Conservation (phyloP, 2,329 filamentous ascomycete genomes). For the Cadophora gregata region DNA sequence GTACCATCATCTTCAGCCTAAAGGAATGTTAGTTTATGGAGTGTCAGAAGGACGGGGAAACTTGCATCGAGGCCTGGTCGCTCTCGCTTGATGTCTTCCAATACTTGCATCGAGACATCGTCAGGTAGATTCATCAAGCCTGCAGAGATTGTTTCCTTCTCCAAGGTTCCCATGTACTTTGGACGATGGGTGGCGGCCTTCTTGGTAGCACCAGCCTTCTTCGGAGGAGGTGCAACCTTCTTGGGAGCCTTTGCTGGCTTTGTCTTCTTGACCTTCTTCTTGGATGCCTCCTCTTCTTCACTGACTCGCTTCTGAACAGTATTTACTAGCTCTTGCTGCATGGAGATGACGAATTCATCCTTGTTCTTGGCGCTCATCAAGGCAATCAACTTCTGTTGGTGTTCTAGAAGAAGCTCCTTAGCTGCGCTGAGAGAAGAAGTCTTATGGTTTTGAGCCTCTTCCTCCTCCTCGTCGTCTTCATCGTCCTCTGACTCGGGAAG, state of each 20-base stretch:
- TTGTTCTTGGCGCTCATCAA: constrained; percentile 57
- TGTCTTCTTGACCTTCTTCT: constrained; percentile 60
- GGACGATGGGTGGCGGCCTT: constrained; percentile 32
- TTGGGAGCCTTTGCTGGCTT: constrained; percentile 50
- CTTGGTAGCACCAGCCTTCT: constrained; percentile 50
- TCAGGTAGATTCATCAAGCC: constrained; percentile 83
- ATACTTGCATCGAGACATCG: constrained; percentile 77
- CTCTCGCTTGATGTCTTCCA: constrained; percentile 89
- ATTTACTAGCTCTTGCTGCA: constrained; percentile 61
- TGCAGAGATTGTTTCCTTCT: constrained; percentile 91
- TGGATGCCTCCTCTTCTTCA: constrained; percentile 50
- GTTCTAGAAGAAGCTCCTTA: constrained; percentile 59
- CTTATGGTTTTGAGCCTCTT: constrained; percentile 58
- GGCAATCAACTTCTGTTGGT: constrained; percentile 63
- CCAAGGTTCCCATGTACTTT: constrained; percentile 71
- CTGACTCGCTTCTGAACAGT: constrained; percentile 66
- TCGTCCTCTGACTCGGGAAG: constrained; percentile 78
- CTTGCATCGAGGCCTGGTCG: constrained; percentile 71
- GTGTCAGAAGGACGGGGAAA: constrained; percentile 28
- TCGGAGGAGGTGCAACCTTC: constrained; percentile 41
- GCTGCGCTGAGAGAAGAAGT: constrained; percentile 52
- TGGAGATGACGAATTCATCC: constrained; percentile 52
- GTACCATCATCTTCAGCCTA: constrained; percentile 58
- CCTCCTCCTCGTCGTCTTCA: constrained; percentile 68
- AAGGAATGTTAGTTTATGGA: constrained; percentile 35